Evolutionary conservation across 768 basidiomycete genomes (phyloP).

Genomic region (Tricholoma hemisulphureum): DNA sequence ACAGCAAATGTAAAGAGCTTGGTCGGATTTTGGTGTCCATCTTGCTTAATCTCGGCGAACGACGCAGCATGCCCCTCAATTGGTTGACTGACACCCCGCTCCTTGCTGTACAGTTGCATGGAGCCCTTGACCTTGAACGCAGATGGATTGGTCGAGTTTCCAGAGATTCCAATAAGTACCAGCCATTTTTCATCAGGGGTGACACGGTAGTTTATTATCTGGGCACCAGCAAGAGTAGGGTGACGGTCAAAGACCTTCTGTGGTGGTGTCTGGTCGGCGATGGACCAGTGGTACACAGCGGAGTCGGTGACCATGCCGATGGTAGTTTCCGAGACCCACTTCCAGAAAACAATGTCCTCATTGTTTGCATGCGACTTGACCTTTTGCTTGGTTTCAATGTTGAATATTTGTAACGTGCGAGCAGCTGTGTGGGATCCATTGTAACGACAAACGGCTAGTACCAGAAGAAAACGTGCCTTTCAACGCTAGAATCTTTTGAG

Average conservation of each 20-base stretch:
- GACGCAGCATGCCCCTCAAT: conserved; percentile 99
- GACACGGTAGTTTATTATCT: conserved; percentile 97
- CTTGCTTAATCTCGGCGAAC: conserved; percentile 88
- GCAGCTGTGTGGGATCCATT: conserved; percentile 54
- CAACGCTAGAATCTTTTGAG: conserved; percentile 93
- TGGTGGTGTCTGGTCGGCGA: conserved; percentile 71
- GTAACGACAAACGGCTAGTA: conserved; percentile 14
- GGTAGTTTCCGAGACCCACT: conserved; percentile 90
- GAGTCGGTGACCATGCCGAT: conserved; percentile 96
- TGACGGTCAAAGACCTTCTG: conserved; percentile 98
- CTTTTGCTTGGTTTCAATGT: conserved; percentile 96
- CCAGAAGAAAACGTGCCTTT: conserved; percentile 59
- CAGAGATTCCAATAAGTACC: conserved; percentile 92
- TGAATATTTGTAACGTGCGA: conserved; percentile 95
- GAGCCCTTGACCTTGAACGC: conserved; percentile 99
- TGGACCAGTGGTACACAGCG: conserved; percentile 90
- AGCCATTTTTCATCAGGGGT: conserved; percentile 96
- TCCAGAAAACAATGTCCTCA: conserved; percentile 98
- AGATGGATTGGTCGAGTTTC: conserved; percentile 87
- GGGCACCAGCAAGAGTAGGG: conserved; percentile 87
- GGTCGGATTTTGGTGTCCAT: conserved; percentile 80
- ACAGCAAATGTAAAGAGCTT: conserved; percentile 96
- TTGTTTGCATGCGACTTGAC: conserved; percentile 93
- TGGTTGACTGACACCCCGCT: conserved; percentile 92
- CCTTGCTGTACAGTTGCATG: conserved; percentile 95